A percentile compares a stretch with the other conserved stretches of the same genome.
Evolutionary conservation across 75 land plant species (phyloP).

Genomic region (Picea sitchensis): DNA sequence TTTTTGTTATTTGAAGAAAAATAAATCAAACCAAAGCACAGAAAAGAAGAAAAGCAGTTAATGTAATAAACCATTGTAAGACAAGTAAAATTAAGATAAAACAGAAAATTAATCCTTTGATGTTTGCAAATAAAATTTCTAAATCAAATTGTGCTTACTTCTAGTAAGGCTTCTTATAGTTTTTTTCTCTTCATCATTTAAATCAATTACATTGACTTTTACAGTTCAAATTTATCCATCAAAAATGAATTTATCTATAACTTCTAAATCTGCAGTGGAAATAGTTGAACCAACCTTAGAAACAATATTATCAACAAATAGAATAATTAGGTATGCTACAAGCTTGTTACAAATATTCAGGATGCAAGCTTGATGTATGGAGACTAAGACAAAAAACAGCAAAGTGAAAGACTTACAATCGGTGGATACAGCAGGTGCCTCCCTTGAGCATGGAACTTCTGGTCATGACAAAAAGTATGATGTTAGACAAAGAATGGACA

Average conservation of each 20-base stretch:
- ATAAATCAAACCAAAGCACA: constrained; percentile 2
- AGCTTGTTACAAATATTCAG: too few relatives aligned
- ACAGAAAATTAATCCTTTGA: not conserved
- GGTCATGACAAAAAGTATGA: not conserved
- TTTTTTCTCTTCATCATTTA: not conserved
- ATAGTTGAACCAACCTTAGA: too few relatives aligned
- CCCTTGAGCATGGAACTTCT: constrained; percentile 11
- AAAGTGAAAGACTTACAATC: not conserved
- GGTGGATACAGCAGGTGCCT: not conserved
- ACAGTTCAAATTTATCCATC: not conserved
- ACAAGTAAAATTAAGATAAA: not conserved
- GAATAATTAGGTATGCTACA: too few relatives aligned
- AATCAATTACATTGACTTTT: not conserved
- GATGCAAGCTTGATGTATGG: too few relatives aligned
- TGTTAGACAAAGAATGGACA: not conserved
- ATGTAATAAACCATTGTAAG: not conserved
- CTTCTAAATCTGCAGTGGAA: too few relatives aligned
- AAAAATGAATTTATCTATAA: not conserved
- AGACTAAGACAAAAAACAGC: not conserved
- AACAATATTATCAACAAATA: too few relatives aligned
- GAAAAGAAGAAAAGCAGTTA: not conserved
- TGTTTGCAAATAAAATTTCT: not conserved
- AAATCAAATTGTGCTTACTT: not conserved
- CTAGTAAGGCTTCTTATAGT: not conserved
- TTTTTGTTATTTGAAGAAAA: not conserved